Evolutionary conservation across 345 rosid species (phyloP).

Genomic region (Kandelia obovata): DNA sequence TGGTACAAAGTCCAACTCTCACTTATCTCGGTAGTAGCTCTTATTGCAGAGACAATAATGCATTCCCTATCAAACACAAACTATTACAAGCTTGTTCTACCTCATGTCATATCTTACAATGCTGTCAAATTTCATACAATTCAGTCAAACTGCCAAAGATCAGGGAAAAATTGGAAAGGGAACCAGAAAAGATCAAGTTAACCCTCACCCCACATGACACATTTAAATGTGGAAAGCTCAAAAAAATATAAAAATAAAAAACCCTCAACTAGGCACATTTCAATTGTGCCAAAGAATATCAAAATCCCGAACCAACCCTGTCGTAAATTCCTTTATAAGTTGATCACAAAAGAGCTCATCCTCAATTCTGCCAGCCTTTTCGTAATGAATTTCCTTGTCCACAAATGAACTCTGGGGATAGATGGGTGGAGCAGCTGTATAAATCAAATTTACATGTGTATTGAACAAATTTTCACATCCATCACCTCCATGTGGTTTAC

Average conservation of each 20-base stretch:
- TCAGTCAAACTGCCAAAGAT: constrained; percentile 23
- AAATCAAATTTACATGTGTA: constrained; percentile 35
- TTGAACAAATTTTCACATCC: constrained; percentile 37
- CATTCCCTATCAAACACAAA: constrained; percentile 36
- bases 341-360: constrained; percentile 22
- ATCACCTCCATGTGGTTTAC: constrained; percentile 22
- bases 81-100: constrained; percentile 43
- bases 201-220: constrained; percentile 19
- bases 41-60: constrained; percentile 15
- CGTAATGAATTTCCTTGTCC: constrained; percentile 28
- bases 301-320: constrained; percentile 43
- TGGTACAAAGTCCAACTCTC: background rate
- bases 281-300: constrained; percentile 59
- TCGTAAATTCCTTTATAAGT: constrained; percentile 19
- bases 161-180: background rate
- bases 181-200: constrained; percentile 2
- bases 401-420: constrained; percentile 21
- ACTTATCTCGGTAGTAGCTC: constrained; percentile 1
- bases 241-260: constrained; percentile 3
- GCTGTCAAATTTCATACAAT: constrained; percentile 26
- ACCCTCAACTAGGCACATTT: constrained; percentile 36
- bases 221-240: background rate
- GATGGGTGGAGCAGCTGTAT: constrained; percentile 37
- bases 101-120: constrained; percentile 37
- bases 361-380: constrained; percentile 42